Evolutionary conservation across 805 yeast species (phyloP).

Genomic region (Metschnikowia gelsemii): DNA sequence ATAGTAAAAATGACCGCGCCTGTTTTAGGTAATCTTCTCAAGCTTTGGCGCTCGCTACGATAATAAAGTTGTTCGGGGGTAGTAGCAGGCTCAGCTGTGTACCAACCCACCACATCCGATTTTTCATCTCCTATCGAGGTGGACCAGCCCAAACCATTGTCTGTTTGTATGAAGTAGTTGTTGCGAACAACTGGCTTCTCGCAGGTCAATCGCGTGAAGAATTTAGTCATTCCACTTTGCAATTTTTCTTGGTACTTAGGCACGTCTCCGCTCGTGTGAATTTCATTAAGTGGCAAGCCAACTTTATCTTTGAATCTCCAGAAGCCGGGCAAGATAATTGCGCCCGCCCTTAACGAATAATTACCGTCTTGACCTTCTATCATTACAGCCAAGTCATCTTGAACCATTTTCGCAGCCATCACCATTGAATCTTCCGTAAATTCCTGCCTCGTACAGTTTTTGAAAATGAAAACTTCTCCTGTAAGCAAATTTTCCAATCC

Average conservation of each 20-base stretch:
- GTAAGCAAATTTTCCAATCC: conserved; percentile 55
- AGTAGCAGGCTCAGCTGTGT: conserved; percentile 53
- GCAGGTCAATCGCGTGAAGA: conserved; percentile 53
- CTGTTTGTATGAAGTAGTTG: conserved; percentile 65
- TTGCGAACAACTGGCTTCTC: conserved; percentile 68
- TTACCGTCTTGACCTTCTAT: conserved; percentile 58
- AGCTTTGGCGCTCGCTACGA: conserved; percentile 64
- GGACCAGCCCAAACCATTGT: conserved; percentile 64
- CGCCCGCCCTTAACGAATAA: conserved; percentile 58
- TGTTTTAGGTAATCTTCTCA: conserved; percentile 57
- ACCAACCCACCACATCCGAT: conserved; percentile 57
- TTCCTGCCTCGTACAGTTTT: conserved; percentile 14
- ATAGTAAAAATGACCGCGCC: conserved; percentile 62
- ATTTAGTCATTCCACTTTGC: conserved; percentile 63
- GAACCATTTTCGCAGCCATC: conserved; percentile 56
- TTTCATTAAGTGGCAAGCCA: conserved; percentile 52
- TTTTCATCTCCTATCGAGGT: conserved; percentile 57
- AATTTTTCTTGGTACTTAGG: conserved; percentile 62
- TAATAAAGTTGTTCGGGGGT: conserved; percentile 49
- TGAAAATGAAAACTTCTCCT: conserved; percentile 47
- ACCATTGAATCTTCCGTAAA: conserved; percentile 52
- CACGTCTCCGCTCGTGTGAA: conserved; percentile 67
- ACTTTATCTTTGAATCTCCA: conserved; percentile 66
- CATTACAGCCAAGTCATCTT: conserved; percentile 70
- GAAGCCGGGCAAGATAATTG: conserved; percentile 64